A percentile compares a stretch with the other conserved stretches of the same genome.
phyloP scores from a whole-genome alignment of 495 filamentous ascomycete genomes.

The Hyaloscypha hepaticicola region DNA sequence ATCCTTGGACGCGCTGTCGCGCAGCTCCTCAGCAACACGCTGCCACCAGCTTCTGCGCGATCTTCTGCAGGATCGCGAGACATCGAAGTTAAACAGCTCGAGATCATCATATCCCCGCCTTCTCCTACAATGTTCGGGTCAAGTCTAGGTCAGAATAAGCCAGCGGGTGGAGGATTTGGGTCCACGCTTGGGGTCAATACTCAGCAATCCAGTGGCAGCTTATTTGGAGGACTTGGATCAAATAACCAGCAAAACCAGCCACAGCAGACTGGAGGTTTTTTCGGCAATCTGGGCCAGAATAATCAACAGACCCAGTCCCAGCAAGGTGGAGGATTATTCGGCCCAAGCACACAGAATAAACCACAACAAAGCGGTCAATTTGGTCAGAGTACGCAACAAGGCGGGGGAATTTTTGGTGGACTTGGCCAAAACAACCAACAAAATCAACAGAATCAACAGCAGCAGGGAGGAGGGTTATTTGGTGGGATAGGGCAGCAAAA shows the following conservation, averaged over 20 bases:
- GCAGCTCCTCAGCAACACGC: not conserved
- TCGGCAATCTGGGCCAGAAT: constrained; percentile 28
- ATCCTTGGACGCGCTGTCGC: not conserved
- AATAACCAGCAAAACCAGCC: constrained; percentile 23
- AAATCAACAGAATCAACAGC: constrained; percentile 21
- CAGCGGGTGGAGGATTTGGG: constrained; percentile 16
- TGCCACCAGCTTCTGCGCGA: not conserved
- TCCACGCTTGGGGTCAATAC: constrained; percentile 1
- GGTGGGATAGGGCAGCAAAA: constrained; percentile 34
- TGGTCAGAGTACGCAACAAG: constrained; percentile 31
- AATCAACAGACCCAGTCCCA: constrained; percentile 29
- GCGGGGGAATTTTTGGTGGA: constrained; percentile 43
- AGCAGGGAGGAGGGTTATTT: constrained; percentile 12
- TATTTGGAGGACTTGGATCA: constrained; percentile 12
- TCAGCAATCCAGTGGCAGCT: constrained; percentile 13
- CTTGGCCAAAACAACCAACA: constrained; percentile 42
- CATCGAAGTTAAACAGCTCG: not conserved
- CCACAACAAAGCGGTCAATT: constrained; percentile 39
- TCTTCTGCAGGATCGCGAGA: not conserved
- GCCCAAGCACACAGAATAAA: constrained; percentile 26
- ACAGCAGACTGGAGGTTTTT: constrained; percentile 33
- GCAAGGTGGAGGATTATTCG: constrained; percentile 42
- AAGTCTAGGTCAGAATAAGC: constrained; percentile 17
- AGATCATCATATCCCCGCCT: not conserved
- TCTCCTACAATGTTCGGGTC: not conserved